Conservation (phyloP, 2,329 filamentous ascomycete species). For the Cladophialophora exuberans region DNA sequence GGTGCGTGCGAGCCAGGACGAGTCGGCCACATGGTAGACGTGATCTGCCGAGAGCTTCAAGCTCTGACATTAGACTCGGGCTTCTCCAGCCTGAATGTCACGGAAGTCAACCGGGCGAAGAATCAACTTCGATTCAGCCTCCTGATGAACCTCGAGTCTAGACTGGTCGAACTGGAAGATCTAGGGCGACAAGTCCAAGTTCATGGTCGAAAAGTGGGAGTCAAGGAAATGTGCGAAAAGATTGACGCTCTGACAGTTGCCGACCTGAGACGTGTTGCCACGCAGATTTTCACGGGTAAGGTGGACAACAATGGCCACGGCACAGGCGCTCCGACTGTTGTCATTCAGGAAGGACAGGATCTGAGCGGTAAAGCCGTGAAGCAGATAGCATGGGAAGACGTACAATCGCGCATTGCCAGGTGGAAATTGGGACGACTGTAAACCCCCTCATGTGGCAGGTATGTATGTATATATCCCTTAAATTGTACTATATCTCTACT, state of each 20-base stretch:
- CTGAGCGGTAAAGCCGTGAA: conserved; percentile 66
- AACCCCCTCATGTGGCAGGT: conserved; percentile 19
- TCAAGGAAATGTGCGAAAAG: conserved; percentile 86
- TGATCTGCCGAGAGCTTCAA: conserved; percentile 89
- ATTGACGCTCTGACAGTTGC: conserved; percentile 80
- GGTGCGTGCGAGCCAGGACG: conserved; percentile 80
- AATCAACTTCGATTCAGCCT: conserved; percentile 90
- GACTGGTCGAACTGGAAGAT: conserved; percentile 98
- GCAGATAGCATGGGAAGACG: conserved; percentile 80
- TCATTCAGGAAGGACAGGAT: conserved; percentile 86
- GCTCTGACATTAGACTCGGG: conserved; percentile 76
- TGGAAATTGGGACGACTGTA: conserved; percentile 77
- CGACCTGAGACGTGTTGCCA: conserved; percentile 82
- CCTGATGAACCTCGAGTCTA: conserved; percentile 95
- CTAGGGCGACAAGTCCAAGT: conserved; percentile 93
- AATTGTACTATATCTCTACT: conserved; percentile 4
- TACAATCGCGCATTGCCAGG: conserved; percentile 79
- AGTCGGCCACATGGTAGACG: conserved; percentile 83
- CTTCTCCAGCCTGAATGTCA: conserved; percentile 69
- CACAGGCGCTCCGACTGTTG: conserved; percentile 88
- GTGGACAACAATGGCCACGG: conserved; percentile 76
- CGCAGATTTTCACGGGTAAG: conserved; percentile 73
- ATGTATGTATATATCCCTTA: conserved; percentile 17
- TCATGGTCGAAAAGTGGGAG: conserved; percentile 89
- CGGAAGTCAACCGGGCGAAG: conserved; percentile 89